Base-by-base conservation (phyloP, 805 yeast species). In the Cyberlindnera bimundalis region DNA sequence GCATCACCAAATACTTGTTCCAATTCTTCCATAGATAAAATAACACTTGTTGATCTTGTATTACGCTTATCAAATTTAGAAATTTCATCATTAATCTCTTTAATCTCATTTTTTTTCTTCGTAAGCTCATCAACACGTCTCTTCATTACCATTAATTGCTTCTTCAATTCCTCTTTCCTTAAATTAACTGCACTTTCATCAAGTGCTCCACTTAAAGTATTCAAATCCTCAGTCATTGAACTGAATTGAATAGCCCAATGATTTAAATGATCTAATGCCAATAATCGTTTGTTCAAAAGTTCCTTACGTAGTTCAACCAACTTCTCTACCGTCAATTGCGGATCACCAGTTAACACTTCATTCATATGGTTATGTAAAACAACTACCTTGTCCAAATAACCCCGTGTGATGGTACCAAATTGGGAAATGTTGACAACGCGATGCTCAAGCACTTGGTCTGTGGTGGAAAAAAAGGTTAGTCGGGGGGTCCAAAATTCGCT, bases 51-150 rank as follows among this genome's bases (percentile, higher is more conserved):
- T 7, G 9, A 6, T 21, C 24, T 14, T 6, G 24, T 13, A 19
- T 32, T 6, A 19, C 28, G 12, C 10, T 14, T 1, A 11, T 32
- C 13, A 23, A 52, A 48, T 10, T 23, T 13, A 3, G 28, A 27
- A 18, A 51, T 52, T 7, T 27, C 39, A 9, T 21, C 30, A 30
- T 52, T 53, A 21, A 53, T 37, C 1, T 48, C 50, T 12, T 32
- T 31, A 11, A 53, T 40, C 25, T 53, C 58, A 3, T 17, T 18
- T 23, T 41, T 40, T 36, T 48, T 51, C 34, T 35, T 45, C 8
- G 35, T 39, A 4, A 53, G 38, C 29, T 43, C 48, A 6, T 45
- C 52, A 5, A 41, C 42, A 12, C 38, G 42, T 35, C 40, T 45
- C 40, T 45, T 46, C 24, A 47, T 34, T 10, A 35, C 27, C 34